Evolutionary conservation across 208 protist species (phyloP).

Genomic region (Tritrichomonas musculus): DNA sequence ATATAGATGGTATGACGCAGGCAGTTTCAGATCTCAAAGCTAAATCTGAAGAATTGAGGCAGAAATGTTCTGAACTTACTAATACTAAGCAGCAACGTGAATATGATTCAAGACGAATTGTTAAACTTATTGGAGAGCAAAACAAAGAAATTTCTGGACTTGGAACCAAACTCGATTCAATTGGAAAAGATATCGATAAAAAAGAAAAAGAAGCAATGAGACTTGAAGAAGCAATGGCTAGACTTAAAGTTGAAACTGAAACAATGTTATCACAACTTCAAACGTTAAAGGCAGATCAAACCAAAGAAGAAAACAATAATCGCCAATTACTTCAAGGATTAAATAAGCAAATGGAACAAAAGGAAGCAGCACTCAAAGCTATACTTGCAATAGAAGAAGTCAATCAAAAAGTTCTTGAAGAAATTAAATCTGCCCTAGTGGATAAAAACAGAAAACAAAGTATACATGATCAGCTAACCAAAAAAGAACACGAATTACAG

Average conservation of each 20-base stretch:
- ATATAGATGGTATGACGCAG: neutral
- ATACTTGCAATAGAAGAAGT: neutral
- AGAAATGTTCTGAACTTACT: neutral
- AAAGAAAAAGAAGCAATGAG: conserved; percentile 14
- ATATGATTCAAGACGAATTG: neutral
- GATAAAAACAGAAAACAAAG: neutral
- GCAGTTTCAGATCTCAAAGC: neutral
- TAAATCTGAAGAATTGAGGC: neutral
- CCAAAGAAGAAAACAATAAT: neutral
- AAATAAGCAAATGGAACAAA: neutral
- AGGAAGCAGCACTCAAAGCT: neutral
- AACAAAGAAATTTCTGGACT: neutral
- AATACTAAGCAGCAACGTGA: neutral
- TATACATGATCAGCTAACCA: neutral
- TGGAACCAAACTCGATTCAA: neutral
- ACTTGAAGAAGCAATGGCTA: neutral
- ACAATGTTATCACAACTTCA: neutral
- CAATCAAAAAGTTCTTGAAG: neutral
- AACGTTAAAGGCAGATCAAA: neutral
- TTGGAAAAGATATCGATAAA: conserved; percentile 5
- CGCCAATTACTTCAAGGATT: neutral
- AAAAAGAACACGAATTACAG: neutral
- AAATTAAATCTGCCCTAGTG: neutral
- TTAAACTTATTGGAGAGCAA: conserved; percentile 6
- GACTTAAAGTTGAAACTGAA: neutral